Percentiles rank a stretch among this genome's conserved stretches.
Conservation (phyloP, 345 rosid species). For the Syzygium oleosum region DNA sequence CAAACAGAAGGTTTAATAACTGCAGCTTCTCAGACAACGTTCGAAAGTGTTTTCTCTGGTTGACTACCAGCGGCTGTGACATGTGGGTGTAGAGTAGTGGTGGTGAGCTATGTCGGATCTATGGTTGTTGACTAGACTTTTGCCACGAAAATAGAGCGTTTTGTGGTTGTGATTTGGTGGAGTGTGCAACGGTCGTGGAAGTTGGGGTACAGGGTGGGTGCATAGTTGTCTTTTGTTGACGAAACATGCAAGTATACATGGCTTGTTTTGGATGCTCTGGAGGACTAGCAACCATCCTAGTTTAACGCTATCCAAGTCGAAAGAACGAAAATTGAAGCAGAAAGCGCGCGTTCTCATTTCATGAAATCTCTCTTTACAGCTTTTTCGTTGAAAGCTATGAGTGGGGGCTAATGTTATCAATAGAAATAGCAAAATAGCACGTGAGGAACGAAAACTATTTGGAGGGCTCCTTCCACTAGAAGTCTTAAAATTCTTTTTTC, state of each 20-base stretch:
- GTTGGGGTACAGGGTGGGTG: background rate
- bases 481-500: background rate
- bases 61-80: background rate
- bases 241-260: background rate
- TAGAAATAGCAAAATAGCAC: background rate
- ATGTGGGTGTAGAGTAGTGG: too few species aligned
- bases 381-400: background rate
- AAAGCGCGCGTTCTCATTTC: background rate
- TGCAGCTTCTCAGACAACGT: background rate
- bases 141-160: background rate
- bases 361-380: background rate
- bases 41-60: background rate
- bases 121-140: background rate
- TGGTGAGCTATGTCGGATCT: background rate
- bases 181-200: background rate
- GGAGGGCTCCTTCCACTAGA: background rate
- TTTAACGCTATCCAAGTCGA: background rate
- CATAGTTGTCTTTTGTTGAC: background rate
- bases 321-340: background rate
- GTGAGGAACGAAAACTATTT: background rate
- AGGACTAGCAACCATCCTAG: background rate
- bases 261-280: background rate
- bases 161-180: background rate
- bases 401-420: background rate
- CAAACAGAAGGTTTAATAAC: background rate